phyloP scores from a whole-genome alignment of 2,329 filamentous ascomycete species.

The Ophiostoma quercus region DNA sequence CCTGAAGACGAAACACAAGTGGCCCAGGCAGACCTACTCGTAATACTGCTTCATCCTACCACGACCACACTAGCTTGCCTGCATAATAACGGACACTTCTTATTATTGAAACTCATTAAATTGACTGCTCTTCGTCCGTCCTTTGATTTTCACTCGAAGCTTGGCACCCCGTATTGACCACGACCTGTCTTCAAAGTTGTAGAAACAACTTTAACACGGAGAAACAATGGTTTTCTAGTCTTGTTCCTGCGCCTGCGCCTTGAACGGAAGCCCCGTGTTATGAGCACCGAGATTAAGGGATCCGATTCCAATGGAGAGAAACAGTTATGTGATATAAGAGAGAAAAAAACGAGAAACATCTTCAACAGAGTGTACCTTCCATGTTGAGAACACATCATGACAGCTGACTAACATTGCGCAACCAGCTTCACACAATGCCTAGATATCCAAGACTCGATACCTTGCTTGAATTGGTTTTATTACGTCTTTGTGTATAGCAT shows the following conservation, averaged over 20 bases:
- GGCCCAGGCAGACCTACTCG: neutral
- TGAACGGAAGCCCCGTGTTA: neutral
- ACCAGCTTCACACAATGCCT: neutral
- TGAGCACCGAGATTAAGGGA: conserved; percentile 12
- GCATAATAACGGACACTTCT: neutral
- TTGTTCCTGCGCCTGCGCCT: neutral
- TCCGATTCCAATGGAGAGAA: neutral
- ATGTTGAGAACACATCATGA: neutral
- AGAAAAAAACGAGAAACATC: neutral
- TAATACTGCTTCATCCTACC: neutral
- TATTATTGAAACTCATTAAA: neutral
- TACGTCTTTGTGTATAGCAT: neutral
- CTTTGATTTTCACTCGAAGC: neutral
- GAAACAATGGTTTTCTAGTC: neutral
- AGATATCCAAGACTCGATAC: neutral
- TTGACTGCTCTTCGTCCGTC: neutral
- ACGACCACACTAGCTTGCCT: neutral
- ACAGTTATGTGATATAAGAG: neutral
- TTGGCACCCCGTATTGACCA: conserved; percentile 7
- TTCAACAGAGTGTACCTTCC: neutral
- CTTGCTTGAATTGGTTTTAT: neutral
- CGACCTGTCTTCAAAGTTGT: neutral
- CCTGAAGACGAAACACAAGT: neutral
- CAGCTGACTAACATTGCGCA: neutral
- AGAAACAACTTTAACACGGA: neutral